Evolutionary conservation across 768 basidiomycete genomes (phyloP).

Genomic region (Panaeolus papilionaceus): DNA sequence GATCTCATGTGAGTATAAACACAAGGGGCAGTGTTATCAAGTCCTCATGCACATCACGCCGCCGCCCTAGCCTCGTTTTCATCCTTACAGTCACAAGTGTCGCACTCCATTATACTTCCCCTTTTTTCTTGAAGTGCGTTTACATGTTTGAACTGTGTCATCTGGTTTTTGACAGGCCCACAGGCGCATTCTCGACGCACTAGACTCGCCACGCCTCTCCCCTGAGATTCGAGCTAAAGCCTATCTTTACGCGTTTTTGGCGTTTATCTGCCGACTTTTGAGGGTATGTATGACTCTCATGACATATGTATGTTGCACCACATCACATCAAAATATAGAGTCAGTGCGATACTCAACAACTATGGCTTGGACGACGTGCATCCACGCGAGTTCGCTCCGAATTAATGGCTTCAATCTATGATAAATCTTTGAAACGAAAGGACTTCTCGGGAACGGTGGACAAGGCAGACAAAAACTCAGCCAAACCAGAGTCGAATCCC

Average conservation of each 20-base stretch:
- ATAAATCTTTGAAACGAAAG: slow-evolving; percentile 84
- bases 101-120: slow-evolving; percentile 77
- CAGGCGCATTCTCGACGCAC: slow-evolving; percentile 65
- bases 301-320: too few species aligned
- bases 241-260: slow-evolving; percentile 80
- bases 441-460: slow-evolving; percentile 81
- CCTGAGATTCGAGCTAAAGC: slow-evolving; percentile 62
- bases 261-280: slow-evolving; percentile 64
- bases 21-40: too few species aligned
- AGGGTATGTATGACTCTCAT: slow-evolving; percentile 44
- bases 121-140: slow-evolving; percentile 82
- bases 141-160: not conserved
- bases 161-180: not conserved
- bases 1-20: slow-evolving; percentile 46
- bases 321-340: slow-evolving; percentile 38
- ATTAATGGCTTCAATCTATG: slow-evolving; percentile 87
- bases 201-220: slow-evolving; percentile 49
- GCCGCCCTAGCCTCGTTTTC: slow-evolving; percentile 60
- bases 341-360: slow-evolving; percentile 73
- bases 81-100: slow-evolving; percentile 71
- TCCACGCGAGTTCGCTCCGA: slow-evolving; percentile 74
- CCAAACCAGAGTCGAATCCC: slow-evolving; percentile 25
- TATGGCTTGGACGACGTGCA: slow-evolving; percentile 83
- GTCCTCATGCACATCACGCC: too few species aligned
- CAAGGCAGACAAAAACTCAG: slow-evolving; percentile 34